Percentiles rank a stretch among this genome's conserved stretches.
phyloP scores from a whole-genome alignment of 495 filamentous ascomycete genomes.

The Penicillium antarcticum region DNA sequence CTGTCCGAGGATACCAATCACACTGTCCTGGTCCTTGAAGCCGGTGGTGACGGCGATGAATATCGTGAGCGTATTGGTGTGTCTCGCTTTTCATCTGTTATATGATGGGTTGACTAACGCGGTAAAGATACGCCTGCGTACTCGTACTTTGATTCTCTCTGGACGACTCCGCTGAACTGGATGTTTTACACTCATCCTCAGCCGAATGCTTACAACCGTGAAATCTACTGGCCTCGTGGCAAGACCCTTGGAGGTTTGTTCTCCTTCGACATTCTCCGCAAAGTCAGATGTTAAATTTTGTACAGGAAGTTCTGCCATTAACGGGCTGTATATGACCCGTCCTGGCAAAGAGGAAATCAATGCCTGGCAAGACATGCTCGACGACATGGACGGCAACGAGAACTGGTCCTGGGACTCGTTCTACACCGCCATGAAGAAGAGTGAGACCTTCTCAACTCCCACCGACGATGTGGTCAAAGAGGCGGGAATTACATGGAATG shows the following conservation, averaged over 20 bases:
- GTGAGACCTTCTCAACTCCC: slow-evolving; percentile 40
- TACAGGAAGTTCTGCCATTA: slow-evolving; percentile 34
- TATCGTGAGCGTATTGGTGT: slow-evolving; percentile 32
- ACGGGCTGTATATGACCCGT: slow-evolving; percentile 33
- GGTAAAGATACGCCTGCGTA: slow-evolving; percentile 30
- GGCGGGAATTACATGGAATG: slow-evolving; percentile 39
- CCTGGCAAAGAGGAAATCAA: slow-evolving; percentile 31
- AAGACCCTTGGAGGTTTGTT: slow-evolving; percentile 38
- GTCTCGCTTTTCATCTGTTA: background rate
- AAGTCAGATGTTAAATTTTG: background rate
- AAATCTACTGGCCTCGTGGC: slow-evolving; percentile 32
- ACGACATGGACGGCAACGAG: slow-evolving; percentile 30
- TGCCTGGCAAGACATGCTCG: slow-evolving; percentile 31
- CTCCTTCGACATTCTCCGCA: background rate
- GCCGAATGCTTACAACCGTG: slow-evolving; percentile 27
- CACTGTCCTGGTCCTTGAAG: slow-evolving; percentile 42
- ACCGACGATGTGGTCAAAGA: slow-evolving; percentile 28
- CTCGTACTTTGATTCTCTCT: slow-evolving; percentile 31
- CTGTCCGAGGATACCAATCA: slow-evolving; percentile 26
- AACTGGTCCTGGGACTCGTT: slow-evolving; percentile 34
- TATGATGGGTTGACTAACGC: background rate
- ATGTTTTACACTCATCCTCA: slow-evolving; percentile 33
- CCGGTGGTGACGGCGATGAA: slow-evolving; percentile 34
- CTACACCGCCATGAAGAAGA: slow-evolving; percentile 34
- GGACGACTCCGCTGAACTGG: slow-evolving; percentile 39